phyloP scores from a whole-genome alignment of 305 asterid genomes.

The Fraxinus greggii region DNA sequence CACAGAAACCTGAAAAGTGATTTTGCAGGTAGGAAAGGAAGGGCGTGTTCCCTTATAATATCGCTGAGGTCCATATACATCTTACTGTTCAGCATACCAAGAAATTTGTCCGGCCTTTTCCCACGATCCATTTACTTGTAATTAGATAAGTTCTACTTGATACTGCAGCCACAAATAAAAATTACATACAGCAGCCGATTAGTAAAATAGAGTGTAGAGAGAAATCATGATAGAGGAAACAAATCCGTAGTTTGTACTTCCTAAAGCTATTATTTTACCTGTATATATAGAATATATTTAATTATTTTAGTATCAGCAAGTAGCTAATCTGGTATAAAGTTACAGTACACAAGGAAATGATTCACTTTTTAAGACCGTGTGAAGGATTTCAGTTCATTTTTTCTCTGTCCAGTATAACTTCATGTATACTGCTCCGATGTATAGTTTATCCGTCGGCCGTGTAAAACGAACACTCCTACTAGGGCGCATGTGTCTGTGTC shows the following conservation, averaged over 20 bases:
- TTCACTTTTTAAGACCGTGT: neutral
- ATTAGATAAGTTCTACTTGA: constrained; percentile 10
- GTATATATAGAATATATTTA: neutral
- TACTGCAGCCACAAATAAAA: constrained; percentile 9
- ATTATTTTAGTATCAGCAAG: neutral
- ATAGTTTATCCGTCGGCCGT: neutral
- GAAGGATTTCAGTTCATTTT: neutral
- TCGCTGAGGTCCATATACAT: constrained; percentile 49
- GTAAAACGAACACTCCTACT: neutral
- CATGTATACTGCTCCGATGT: neutral
- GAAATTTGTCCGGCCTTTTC: constrained; percentile 29
- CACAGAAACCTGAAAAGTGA: constrained; percentile 40
- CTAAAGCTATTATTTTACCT: neutral
- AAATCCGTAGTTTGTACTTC: neutral
- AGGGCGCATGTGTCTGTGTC: neutral
- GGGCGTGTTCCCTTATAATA: constrained; percentile 44
- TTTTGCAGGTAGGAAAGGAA: constrained; percentile 56
- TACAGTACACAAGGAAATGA: neutral
- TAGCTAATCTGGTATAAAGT: neutral
- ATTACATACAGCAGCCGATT: neutral
- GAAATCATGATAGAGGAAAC: neutral
- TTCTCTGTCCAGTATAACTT: neutral
- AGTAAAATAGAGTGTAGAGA: neutral
- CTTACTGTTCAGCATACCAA: constrained; percentile 27
- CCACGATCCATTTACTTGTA: constrained; percentile 44